phyloP scores from a whole-genome alignment of 768 basidiomycete genomes.

The Naematelia aurantialba region DNA sequence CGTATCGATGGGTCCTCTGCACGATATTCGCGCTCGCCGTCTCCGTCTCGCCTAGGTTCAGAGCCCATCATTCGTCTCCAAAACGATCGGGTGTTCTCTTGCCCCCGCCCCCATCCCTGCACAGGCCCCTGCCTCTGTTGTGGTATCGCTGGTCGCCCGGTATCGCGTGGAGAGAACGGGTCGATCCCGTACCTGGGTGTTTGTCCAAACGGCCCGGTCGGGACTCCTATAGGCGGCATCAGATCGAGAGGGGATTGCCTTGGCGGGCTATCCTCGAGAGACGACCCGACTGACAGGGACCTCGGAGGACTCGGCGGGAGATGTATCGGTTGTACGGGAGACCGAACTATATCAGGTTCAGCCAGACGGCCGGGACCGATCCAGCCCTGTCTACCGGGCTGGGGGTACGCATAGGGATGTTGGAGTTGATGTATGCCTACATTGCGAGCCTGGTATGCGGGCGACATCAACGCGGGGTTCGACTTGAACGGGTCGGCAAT shows the following conservation, averaged over 20 bases:
- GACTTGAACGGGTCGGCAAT: too few relatives aligned
- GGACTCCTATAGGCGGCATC: background rate
- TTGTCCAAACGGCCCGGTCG: background rate
- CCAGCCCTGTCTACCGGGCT: slow-evolving; percentile 6
- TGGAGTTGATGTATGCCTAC: background rate
- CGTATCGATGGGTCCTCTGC: background rate
- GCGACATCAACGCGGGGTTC: background rate
- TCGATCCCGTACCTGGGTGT: background rate
- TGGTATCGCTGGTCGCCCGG: too few relatives aligned
- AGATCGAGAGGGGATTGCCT: background rate
- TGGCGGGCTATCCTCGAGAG: background rate
- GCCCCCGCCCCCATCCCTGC: background rate
- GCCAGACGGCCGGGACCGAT: background rate
- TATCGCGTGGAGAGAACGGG: background rate
- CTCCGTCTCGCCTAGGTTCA: background rate
- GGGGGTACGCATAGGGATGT: slow-evolving; percentile 5
- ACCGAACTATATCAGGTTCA: background rate
- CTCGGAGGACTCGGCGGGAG: background rate
- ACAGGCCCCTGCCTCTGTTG: too few relatives aligned
- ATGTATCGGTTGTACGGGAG: background rate
- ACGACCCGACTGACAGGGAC: background rate
- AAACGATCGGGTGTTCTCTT: background rate
- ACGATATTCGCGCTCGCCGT: background rate
- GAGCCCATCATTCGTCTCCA: background rate
- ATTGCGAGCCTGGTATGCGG: background rate